Evolutionary conservation across 1,284 basidiomycete genomes (phyloP).

Genomic region (Moesziomyces parantarcticus): DNA sequence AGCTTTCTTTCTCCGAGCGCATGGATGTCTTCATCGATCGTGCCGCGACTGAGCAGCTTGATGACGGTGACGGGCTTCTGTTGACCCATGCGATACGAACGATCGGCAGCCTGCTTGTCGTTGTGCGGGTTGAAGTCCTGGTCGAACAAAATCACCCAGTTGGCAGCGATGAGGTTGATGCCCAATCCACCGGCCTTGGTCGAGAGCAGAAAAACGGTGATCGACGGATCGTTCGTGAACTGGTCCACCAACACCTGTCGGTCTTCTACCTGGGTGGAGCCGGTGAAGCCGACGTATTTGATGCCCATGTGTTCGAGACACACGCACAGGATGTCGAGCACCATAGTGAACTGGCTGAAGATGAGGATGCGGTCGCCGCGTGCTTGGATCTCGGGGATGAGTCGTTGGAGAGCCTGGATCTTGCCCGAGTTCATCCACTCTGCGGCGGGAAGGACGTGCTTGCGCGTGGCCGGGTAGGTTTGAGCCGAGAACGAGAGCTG

Average conservation of each 20-base stretch:
- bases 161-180: slow-evolving; percentile 73
- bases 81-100: slow-evolving; percentile 97
- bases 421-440: slow-evolving; percentile 93
- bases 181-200: slow-evolving; percentile 85
- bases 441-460: slow-evolving; percentile 78
- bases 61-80: slow-evolving; percentile 87
- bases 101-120: slow-evolving; percentile 95
- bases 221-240: slow-evolving; percentile 92
- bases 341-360: slow-evolving; percentile 78
- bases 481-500: slow-evolving; percentile 57
- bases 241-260: slow-evolving; percentile 94
- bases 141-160: slow-evolving; percentile 79
- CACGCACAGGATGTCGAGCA: slow-evolving; percentile 79
- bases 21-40: slow-evolving; percentile 76
- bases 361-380: slow-evolving; percentile 86
- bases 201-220: slow-evolving; percentile 91
- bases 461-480: slow-evolving; percentile 68
- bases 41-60: slow-evolving; percentile 89
- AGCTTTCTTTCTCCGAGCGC: slow-evolving; percentile 58
- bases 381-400: slow-evolving; percentile 78
- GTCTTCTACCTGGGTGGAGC: slow-evolving; percentile 91
- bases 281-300: slow-evolving; percentile 88
- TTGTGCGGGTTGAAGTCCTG: slow-evolving; percentile 78
- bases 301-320: slow-evolving; percentile 81
- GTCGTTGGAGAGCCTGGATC: slow-evolving; percentile 78